Evolutionary conservation across 2,329 filamentous ascomycete species (phyloP).

Genomic region (Lachnellula occidentalis): DNA sequence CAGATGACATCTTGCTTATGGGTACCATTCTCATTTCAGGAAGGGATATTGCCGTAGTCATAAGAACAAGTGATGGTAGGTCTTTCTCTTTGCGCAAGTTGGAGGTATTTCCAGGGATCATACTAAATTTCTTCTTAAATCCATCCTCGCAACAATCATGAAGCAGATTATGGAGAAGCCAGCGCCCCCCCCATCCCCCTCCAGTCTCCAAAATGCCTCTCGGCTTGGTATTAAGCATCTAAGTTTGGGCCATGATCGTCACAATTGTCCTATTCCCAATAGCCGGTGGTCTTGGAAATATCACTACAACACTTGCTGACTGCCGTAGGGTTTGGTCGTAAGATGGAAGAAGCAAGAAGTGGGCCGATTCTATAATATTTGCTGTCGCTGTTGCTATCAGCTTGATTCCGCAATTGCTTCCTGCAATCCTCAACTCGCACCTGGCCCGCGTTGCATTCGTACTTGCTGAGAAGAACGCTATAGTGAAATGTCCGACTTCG

Average conservation of each 20-base stretch:
- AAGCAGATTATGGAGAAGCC: conserved; percentile 8
- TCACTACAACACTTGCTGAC: no score
- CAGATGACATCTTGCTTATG: conserved; percentile 4
- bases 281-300: background rate
- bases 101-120: background rate
- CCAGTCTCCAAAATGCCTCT: conserved; percentile 4
- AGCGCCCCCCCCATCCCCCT: no score
- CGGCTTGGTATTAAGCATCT: conserved; percentile 2
- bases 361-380: conserved; percentile 1
- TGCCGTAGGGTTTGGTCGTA: background rate
- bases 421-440: conserved; percentile 8
- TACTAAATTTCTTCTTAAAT: conserved; percentile 1
- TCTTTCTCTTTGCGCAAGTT: background rate
- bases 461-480: background rate
- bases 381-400: conserved; percentile 4
- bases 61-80: conserved; percentile 6
- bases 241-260: conserved; percentile 3
- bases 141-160: conserved; percentile 9
- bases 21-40: conserved; percentile 6
- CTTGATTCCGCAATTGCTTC: conserved; percentile 9
- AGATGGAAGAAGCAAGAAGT: conserved; percentile 2
- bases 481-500: conserved; percentile 5
- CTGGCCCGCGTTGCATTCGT: conserved; percentile 1
- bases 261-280: background rate
- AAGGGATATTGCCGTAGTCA: conserved; percentile 4